Base-by-base conservation (phyloP, 176 grass and related monocot species). In the Aegilops longissima region DNA sequence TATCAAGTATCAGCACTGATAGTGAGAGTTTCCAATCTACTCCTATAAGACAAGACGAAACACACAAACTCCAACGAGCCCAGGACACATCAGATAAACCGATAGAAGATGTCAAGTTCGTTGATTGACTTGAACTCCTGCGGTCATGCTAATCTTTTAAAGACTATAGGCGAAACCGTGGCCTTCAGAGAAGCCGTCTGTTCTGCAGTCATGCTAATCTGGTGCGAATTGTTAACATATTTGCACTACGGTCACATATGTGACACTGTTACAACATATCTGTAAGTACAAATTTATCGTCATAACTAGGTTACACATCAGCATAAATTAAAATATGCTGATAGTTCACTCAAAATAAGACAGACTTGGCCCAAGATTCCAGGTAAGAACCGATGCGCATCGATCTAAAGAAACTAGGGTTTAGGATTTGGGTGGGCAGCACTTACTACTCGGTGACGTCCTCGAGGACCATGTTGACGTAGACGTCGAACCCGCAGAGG, bases 401-500 rank as follows among this genome's bases (percentile, higher is more conserved):
- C 39, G 39, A 66, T 17, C 20, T 8, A 30, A 77, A 52, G 2
- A 79, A 20, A 77, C 27, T 78, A 88, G 73, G 88, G 82, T 88
- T 97, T 87, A 92, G 81, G 77, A 88, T 92, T 90, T 86, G 61
- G 69, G 12, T 20, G 76, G 10, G 18, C 31, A 63, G 5, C 5
- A 91, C 90, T 87, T 94, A 99, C 97, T 99, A 99, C 83, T 99
- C 97, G 3, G 94, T 96, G 87, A 99, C 97, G 90, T 99, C 97
- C 87, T 99, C 97, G 33, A 99, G 97, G 84, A 99, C 97, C 97
- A 99, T 99, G 83, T 99, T 99, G 83, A 99, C 97, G 81, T 99
- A 99, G 79, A 99, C 97, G 64, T 99, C 97, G 36, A 99, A 99
- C 14, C 97, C 97, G 74, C 88, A 90, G 30, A 99, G 94, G 12